These are phyloP conservation scores for Austropuccinia psidii DNA, from an alignment of 1,284 basidiomycete genomes.

Conservation along the genomic window DNA sequence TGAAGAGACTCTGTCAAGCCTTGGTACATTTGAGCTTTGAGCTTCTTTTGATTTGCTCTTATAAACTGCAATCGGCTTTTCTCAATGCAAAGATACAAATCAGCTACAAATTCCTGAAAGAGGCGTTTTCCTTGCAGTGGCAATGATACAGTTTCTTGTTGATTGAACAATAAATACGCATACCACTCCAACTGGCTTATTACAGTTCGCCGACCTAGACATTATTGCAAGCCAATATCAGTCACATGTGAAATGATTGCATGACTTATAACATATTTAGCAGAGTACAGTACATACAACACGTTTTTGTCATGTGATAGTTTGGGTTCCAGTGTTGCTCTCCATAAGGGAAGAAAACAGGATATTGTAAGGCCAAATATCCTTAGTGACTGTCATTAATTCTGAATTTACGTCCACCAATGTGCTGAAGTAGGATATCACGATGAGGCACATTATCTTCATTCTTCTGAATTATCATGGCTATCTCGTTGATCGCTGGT, in stretches of 20 bases:
- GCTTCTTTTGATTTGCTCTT: not conserved
- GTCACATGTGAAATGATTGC: no score
- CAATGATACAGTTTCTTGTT: no score
- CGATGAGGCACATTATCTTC: not conserved
- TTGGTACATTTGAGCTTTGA: not conserved
- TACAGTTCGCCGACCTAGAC: no score
- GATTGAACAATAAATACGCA: not conserved
- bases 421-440: not conserved
- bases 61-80: not conserved
- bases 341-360: conserved; percentile 1
- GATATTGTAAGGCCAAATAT: conserved; percentile 9
- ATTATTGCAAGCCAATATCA: no score
- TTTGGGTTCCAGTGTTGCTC: conserved; percentile 5
- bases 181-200: conserved; percentile 18
- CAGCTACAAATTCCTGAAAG: not conserved
- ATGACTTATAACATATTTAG: no score
- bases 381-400: not conserved
- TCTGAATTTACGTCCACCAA: not conserved
- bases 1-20: not conserved
- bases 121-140: not conserved
- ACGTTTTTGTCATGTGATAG: no score
- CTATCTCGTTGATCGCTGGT: not conserved
- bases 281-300: no score
- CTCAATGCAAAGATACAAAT: conserved; percentile 3
- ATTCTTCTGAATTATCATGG: not conserved